Conservation (phyloP, 306 rosid species). For the Hippophae gyantsensis region DNA sequence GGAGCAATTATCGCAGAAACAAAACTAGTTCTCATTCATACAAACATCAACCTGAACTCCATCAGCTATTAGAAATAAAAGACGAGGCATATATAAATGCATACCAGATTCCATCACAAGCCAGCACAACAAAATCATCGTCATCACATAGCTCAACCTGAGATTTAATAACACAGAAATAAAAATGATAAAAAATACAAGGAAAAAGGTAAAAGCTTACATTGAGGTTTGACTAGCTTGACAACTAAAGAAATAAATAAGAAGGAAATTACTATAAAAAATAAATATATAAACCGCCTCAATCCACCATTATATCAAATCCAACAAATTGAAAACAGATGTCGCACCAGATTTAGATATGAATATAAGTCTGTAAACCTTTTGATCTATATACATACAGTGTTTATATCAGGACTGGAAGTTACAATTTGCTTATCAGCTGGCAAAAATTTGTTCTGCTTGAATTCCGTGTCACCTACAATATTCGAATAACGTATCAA, state of each 20-base stretch:
- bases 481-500: conserved; percentile 21
- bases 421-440: conserved; percentile 79
- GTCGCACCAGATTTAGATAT: background rate
- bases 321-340: conserved; percentile 13
- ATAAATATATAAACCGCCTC: background rate
- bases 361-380: conserved; percentile 1
- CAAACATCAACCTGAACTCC: background rate
- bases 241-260: background rate
- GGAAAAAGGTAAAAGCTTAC: background rate
- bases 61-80: background rate
- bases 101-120: conserved; percentile 96
- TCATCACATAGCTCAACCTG: conserved; percentile 91
- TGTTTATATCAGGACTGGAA: conserved; percentile 83
- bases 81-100: conserved; percentile 18
- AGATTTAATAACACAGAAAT: background rate
- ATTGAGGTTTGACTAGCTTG: background rate
- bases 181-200: conserved; percentile 6
- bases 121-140: conserved; percentile 67
- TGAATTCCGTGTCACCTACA: conserved; percentile 96
- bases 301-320: background rate
- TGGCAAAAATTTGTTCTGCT: conserved; percentile 77
- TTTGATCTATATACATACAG: conserved; percentile 41
- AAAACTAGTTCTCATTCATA: background rate
- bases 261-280: background rate
- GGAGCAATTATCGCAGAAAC: conserved; percentile 27